A percentile compares a stretch with the other conserved stretches of the same genome.
Conservation (phyloP, 2,329 filamentous ascomycete genomes). For the Pseudogymnoascus sp. region DNA sequence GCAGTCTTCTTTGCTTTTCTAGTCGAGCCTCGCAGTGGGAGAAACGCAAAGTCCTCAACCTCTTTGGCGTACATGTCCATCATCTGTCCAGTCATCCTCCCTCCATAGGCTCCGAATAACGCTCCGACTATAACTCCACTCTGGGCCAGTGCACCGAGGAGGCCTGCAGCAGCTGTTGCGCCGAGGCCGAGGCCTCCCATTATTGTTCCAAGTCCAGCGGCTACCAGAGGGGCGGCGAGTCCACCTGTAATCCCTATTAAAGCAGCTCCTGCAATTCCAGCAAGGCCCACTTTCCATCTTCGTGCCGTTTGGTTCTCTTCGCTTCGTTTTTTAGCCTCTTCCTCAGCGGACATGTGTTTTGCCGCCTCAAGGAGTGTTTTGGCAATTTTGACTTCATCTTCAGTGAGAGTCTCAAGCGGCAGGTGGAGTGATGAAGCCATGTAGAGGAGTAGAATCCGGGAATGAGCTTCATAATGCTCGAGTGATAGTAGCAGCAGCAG, state of each 20-base stretch:
- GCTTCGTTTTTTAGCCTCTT: slow-evolving; percentile 66
- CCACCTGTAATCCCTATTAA: slow-evolving; percentile 68
- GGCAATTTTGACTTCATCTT: slow-evolving; percentile 70
- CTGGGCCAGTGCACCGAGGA: slow-evolving; percentile 74
- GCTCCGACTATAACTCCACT: slow-evolving; percentile 74
- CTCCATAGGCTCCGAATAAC: slow-evolving; percentile 86
- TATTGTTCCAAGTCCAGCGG: slow-evolving; percentile 71
- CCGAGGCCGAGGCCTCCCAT: slow-evolving; percentile 73
- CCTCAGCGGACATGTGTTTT: slow-evolving; percentile 60
- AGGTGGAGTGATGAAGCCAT: slow-evolving; percentile 67
- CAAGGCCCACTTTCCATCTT: slow-evolving; percentile 87
- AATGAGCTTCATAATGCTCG: slow-evolving; percentile 70
- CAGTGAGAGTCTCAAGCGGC: slow-evolving; percentile 54
- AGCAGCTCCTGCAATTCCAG: slow-evolving; percentile 76
- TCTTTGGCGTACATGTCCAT: slow-evolving; percentile 84
- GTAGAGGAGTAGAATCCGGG: slow-evolving; percentile 63
- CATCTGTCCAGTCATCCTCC: slow-evolving; percentile 74
- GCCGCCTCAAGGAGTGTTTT: slow-evolving; percentile 68
- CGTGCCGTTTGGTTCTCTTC: slow-evolving; percentile 64
- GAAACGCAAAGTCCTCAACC: slow-evolving; percentile 80
- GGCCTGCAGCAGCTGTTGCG: slow-evolving; percentile 65
- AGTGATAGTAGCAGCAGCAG: slow-evolving; percentile 69
- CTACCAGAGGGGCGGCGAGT: slow-evolving; percentile 69
- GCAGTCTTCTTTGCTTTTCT: slow-evolving; percentile 35
- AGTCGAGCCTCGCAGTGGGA: slow-evolving; percentile 58